phyloP scores from a whole-genome alignment of 2,329 filamentous ascomycete species.

The Colletotrichum theobromicola region DNA sequence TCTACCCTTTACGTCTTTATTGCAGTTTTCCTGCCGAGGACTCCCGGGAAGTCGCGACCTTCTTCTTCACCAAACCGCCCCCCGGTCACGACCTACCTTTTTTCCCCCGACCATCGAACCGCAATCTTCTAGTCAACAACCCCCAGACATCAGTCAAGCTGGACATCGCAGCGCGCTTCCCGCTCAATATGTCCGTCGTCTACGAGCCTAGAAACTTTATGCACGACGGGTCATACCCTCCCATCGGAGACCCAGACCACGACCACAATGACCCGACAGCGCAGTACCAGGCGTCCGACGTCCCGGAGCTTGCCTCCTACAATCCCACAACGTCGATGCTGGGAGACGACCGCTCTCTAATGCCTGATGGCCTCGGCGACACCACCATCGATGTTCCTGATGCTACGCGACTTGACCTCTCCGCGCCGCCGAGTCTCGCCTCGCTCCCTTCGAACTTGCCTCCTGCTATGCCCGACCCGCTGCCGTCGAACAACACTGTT shows the following conservation, averaged over 20 bases:
- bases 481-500: slow-evolving; percentile 26
- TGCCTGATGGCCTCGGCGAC: slow-evolving; percentile 37
- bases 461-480: slow-evolving; percentile 34
- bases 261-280: slow-evolving; percentile 34
- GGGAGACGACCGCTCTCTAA: slow-evolving; percentile 40
- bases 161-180: slow-evolving; percentile 4
- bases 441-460: slow-evolving; percentile 37
- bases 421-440: slow-evolving; percentile 27
- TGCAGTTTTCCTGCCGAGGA: background rate
- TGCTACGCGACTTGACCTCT: slow-evolving; percentile 42
- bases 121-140: background rate
- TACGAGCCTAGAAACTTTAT: slow-evolving; percentile 57
- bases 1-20: background rate
- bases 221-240: slow-evolving; percentile 52
- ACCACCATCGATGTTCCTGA: slow-evolving; percentile 44
- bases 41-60: slow-evolving; percentile 1
- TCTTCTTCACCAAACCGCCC: background rate
- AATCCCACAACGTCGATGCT: slow-evolving; percentile 43
- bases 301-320: slow-evolving; percentile 49
- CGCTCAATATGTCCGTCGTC: slow-evolving; percentile 53
- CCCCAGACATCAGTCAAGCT: slow-evolving; percentile 23
- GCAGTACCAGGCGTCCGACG: slow-evolving; percentile 42
- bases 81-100: slow-evolving; percentile 9
- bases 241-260: slow-evolving; percentile 49
- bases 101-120: background rate